phyloP scores from a whole-genome alignment of 2,329 filamentous ascomycete species.

The Leptosphaerulina australis region DNA sequence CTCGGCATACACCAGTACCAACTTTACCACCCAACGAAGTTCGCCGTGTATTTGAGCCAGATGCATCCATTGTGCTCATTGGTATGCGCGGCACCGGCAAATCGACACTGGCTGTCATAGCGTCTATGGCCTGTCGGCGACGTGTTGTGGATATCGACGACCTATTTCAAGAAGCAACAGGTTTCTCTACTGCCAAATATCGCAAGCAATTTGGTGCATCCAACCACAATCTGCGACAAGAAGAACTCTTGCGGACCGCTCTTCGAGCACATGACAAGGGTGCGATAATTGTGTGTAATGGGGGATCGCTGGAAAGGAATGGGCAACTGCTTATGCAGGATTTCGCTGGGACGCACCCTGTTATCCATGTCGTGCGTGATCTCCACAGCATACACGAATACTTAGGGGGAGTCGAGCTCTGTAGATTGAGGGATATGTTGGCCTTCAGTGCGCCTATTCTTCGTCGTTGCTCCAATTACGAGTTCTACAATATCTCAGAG shows the following conservation, averaged over 20 bases:
- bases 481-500: constrained; percentile 78
- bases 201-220: constrained; percentile 66
- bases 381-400: constrained; percentile 68
- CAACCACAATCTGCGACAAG: constrained; percentile 68
- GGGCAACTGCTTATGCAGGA: constrained; percentile 66
- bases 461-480: constrained; percentile 71
- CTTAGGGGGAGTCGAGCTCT: constrained; percentile 59
- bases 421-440: constrained; percentile 64
- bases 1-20: constrained; percentile 36
- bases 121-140: constrained; percentile 71
- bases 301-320: constrained; percentile 69
- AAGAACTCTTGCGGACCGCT: constrained; percentile 65
- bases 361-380: constrained; percentile 73
- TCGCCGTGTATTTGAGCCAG: constrained; percentile 57
- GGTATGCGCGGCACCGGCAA: constrained; percentile 78
- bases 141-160: constrained; percentile 72
- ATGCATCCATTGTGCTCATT: constrained; percentile 74
- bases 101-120: constrained; percentile 76
- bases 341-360: constrained; percentile 68
- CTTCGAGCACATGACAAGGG: constrained; percentile 64
- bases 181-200: constrained; percentile 66
- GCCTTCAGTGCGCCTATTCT: constrained; percentile 64
- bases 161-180: constrained; percentile 68
- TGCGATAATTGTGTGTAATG: constrained; percentile 73
- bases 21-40: constrained; percentile 25